Evolutionary conservation across 2,329 filamentous ascomycete species (phyloP).

Genomic region (Cryphonectria carpinicola): DNA sequence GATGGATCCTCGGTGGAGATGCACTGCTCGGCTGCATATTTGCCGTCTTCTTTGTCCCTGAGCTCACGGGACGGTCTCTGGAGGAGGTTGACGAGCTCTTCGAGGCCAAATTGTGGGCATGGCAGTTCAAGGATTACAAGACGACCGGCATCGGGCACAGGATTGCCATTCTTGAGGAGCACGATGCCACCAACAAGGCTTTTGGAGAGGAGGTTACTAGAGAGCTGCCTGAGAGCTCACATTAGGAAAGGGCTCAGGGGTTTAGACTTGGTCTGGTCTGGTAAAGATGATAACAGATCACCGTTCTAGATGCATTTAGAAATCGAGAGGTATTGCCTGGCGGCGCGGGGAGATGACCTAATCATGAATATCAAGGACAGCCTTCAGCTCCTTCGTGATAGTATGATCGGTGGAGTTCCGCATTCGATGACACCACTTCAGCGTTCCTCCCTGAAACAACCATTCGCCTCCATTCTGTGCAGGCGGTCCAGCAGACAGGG

Average conservation of each 20-base stretch:
- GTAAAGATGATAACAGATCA: neutral
- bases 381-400: conserved; percentile 17
- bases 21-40: conserved; percentile 14
- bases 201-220: neutral
- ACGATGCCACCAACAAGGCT: conserved; percentile 7
- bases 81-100: conserved; percentile 28
- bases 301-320: too few relatives aligned
- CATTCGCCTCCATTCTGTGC: conserved; percentile 20
- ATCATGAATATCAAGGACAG: neutral
- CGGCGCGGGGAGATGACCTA: neutral
- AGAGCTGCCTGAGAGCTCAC: conserved; percentile 1
- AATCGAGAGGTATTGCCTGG: too few relatives aligned
- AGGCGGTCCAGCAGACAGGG: neutral
- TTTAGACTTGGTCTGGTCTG: neutral
- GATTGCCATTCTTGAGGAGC: conserved; percentile 11
- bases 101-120: conserved; percentile 17
- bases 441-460: conserved; percentile 15
- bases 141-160: conserved; percentile 18
- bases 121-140: conserved; percentile 23
- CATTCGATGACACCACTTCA: conserved; percentile 19
- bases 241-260: neutral
- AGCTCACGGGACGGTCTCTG: conserved; percentile 24
- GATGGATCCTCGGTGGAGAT: conserved; percentile 23
- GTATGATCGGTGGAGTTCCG: neutral
- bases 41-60: conserved; percentile 26